phyloP scores from a whole-genome alignment of 2,329 filamentous ascomycete genomes.

The Blastomyces silverae region DNA sequence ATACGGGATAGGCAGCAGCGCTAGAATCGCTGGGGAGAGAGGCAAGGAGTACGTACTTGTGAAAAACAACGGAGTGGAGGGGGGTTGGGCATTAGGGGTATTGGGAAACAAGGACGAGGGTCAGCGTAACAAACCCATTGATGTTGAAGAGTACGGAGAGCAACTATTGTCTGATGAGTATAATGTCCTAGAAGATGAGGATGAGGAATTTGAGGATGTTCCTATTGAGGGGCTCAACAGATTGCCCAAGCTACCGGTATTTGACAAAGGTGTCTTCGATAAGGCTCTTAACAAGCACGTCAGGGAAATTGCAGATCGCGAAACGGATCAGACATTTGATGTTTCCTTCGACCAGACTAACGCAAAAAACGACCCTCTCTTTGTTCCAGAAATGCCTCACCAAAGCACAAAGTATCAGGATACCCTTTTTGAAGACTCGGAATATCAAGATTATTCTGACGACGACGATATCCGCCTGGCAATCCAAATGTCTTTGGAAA shows the following conservation, averaged over 20 bases:
- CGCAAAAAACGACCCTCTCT: slow-evolving; percentile 49
- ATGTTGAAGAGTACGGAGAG: slow-evolving; percentile 64
- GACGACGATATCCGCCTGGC: slow-evolving; percentile 73
- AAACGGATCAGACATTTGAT: slow-evolving; percentile 44
- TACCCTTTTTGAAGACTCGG: slow-evolving; percentile 52
- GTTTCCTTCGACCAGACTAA: slow-evolving; percentile 33
- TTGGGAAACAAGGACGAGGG: slow-evolving; percentile 78
- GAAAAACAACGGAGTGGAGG: slow-evolving; percentile 89
- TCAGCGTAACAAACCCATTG: slow-evolving; percentile 78
- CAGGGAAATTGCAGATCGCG: slow-evolving; percentile 32
- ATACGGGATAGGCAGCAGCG: slow-evolving; percentile 53
- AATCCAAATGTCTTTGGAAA: slow-evolving; percentile 73
- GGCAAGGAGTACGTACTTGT: slow-evolving; percentile 93
- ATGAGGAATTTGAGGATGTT: slow-evolving; percentile 84
- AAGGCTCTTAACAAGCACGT: slow-evolving; percentile 30
- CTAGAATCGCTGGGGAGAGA: slow-evolving; percentile 60
- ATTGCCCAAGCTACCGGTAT: slow-evolving; percentile 56
- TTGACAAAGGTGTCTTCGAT: slow-evolving; percentile 35
- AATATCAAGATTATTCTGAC: slow-evolving; percentile 42
- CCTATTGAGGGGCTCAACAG: slow-evolving; percentile 85
- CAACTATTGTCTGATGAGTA: slow-evolving; percentile 49
- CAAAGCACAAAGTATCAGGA: slow-evolving; percentile 43
- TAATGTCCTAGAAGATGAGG: slow-evolving; percentile 61
- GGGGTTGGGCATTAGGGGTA: slow-evolving; percentile 91
- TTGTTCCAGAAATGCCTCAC: slow-evolving; percentile 46